A percentile compares a stretch with the other conserved stretches of the same genome.
Evolutionary conservation across 208 protist genomes (phyloP).

Genomic region (Leishmania amazonensis): DNA sequence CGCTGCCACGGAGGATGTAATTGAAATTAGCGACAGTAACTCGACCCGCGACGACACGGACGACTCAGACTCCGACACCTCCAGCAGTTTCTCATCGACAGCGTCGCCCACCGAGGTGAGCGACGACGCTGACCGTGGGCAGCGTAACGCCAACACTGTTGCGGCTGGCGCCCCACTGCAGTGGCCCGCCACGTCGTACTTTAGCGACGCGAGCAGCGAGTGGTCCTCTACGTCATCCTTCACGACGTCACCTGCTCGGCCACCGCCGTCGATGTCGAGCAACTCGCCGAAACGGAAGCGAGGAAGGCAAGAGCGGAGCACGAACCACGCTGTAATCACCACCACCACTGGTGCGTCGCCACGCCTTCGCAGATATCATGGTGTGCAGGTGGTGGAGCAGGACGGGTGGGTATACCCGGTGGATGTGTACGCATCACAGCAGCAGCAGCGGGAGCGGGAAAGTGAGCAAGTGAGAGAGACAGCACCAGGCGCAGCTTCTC

Average conservation of each 20-base stretch:
- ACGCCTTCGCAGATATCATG: conserved; percentile 15
- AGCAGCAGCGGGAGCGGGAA: not conserved
- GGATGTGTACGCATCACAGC: conserved; percentile 32
- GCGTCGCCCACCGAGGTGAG: not conserved
- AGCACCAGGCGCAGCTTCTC: not conserved
- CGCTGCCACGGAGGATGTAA: conserved; percentile 3
- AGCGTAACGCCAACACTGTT: too few species aligned
- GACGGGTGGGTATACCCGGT: conserved; percentile 68
- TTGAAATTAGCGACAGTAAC: conserved; percentile 29
- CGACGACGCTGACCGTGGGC: not conserved
- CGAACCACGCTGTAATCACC: not conserved
- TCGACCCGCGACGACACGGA: not conserved
- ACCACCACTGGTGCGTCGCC: not conserved
- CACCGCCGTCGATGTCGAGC: not conserved
- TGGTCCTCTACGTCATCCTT: conserved; percentile 26
- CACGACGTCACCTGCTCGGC: not conserved
- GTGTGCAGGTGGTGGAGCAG: conserved; percentile 47
- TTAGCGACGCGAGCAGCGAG: conserved; percentile 22
- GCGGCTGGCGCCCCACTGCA: not conserved
- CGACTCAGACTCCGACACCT: not conserved
- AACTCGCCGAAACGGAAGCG: conserved; percentile 9
- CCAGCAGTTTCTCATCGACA: not conserved
- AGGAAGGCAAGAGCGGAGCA: not conserved
- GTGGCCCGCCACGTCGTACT: conserved; percentile 33
- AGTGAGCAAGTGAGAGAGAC: not conserved